Evolutionary conservation across 108 stramenopile genomes (phyloP).

Genomic region (Seminavis robusta): DNA sequence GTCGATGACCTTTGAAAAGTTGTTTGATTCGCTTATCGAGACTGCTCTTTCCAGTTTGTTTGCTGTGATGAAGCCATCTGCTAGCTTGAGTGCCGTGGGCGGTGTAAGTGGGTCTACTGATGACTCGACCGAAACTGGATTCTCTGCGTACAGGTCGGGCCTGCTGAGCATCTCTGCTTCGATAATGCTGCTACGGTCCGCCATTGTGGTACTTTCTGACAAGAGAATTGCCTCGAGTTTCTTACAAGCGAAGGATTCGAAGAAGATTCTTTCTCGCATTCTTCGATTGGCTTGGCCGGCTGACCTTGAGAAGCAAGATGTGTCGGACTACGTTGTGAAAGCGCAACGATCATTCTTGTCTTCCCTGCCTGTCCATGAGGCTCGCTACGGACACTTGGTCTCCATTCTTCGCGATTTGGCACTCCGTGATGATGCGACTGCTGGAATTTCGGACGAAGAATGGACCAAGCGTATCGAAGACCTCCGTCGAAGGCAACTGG

Average conservation of each 20-base stretch:
- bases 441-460: background rate
- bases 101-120: background rate
- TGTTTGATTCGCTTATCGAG: background rate
- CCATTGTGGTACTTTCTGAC: constrained; percentile 31
- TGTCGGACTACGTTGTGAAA: background rate
- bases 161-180: constrained; percentile 1
- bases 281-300: constrained; percentile 26
- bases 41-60: background rate
- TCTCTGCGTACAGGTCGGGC: background rate
- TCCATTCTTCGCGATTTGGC: constrained; percentile 5
- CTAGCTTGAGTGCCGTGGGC: background rate
- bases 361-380: constrained; percentile 17
- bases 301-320: background rate
- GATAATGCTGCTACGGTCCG: constrained; percentile 27
- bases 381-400: background rate
- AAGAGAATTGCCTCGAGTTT: constrained; percentile 16
- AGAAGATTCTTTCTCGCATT: constrained; percentile 9
- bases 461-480: background rate
- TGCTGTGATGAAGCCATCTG: background rate
- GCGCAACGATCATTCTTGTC: background rate
- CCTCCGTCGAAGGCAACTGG: too few species aligned
- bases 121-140: background rate
- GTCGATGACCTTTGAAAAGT: background rate
- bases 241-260: constrained; percentile 5
- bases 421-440: background rate